Base-by-base conservation (phyloP, 2,329 filamentous ascomycete species). In the Pyrenochaeta sp. region DNA sequence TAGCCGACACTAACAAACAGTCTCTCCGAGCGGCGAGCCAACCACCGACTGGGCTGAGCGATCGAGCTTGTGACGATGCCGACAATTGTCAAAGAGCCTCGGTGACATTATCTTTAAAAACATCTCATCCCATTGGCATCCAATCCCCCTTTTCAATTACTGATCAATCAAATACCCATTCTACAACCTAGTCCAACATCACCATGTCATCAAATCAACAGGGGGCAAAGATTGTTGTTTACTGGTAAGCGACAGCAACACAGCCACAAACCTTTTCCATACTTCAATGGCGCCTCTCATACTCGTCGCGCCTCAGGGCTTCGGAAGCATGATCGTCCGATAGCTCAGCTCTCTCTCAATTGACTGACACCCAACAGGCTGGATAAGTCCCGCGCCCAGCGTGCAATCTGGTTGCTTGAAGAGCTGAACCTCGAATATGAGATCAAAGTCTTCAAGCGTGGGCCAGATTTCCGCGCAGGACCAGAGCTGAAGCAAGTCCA, bases 391-490 rank as follows among this genome's bases (percentile, higher is more conserved):
- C 90, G 93, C 66, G 88, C 91, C 12, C 91, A 96, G 77, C 88
- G 91, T 61, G 90, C 94, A 57, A 81, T 95, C 44, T 96, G 91
- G 91, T 88, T 96, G 6, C 85, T 96, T 43, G 91, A 95, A 75
- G 92, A 94, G 77, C 88, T 95, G 61, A 84, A 90, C 43, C 77
- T 96, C 34, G 84, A 89, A 28, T 97, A 96, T 78, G 87, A 93
- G 61, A 80, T 97, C 56, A 87, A 94, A 71, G 84, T 90, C 52
- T 95, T 90, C 83, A 92, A 91, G 76, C 89, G 93, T 37, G 75
- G 76, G 39, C 69, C 78, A 56, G 85, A 89, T 54, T 84, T 82
- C 68, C 82, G 91, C n/a, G 93, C 93, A 1, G 91, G 92, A 3
- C 81, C 87, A 0, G 90, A 91, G 69, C 84, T 97, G 45, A 89